Percentiles rank a stretch among this genome's conserved stretches.
These are phyloP conservation scores for Beauveria bassiana DNA, from an alignment of 2,329 filamentous ascomycete genomes.

Conservation along the genomic window DNA sequence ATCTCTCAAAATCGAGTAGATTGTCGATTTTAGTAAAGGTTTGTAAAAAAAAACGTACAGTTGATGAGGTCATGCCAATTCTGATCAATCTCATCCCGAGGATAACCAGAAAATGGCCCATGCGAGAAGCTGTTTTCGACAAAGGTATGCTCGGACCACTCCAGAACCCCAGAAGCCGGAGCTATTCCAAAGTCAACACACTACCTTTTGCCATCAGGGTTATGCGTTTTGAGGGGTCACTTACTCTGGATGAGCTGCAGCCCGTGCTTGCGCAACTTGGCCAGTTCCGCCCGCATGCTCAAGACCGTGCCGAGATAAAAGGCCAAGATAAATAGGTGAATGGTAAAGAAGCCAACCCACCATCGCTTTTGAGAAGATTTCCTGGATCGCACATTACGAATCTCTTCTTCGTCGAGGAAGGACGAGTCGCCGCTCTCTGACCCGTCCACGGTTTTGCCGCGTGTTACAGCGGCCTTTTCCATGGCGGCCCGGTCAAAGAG, in stretches of 20 bases:
- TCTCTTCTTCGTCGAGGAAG: constrained; percentile 9
- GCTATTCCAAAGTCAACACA: background rate
- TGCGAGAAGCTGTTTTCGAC: constrained; percentile 5
- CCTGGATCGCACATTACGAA: background rate
- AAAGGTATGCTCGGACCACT: constrained; percentile 6
- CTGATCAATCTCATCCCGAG: constrained; percentile 4
- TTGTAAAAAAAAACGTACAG: background rate
- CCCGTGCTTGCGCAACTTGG: constrained; percentile 1
- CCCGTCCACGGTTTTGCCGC: constrained; percentile 1
- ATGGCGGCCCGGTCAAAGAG: constrained; percentile 1
- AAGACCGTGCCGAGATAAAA: background rate
- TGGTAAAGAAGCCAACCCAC: background rate
- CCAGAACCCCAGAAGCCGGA: constrained; percentile 1
- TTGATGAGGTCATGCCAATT: constrained; percentile 11
- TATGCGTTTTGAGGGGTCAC: background rate
- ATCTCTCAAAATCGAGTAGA: background rate
- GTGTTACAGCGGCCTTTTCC: background rate
- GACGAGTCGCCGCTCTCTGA: constrained; percentile 6
- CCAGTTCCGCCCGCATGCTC: background rate
- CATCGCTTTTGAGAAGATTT: constrained; percentile 1
- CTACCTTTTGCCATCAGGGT: too few species aligned
- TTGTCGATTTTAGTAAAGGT: too few species aligned
- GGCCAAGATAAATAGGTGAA: background rate
- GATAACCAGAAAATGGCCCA: constrained; percentile 8
- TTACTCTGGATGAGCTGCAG: constrained; percentile 1